Evolutionary conservation across 768 basidiomycete species (phyloP).

Genomic region (Hericium rajendrae): DNA sequence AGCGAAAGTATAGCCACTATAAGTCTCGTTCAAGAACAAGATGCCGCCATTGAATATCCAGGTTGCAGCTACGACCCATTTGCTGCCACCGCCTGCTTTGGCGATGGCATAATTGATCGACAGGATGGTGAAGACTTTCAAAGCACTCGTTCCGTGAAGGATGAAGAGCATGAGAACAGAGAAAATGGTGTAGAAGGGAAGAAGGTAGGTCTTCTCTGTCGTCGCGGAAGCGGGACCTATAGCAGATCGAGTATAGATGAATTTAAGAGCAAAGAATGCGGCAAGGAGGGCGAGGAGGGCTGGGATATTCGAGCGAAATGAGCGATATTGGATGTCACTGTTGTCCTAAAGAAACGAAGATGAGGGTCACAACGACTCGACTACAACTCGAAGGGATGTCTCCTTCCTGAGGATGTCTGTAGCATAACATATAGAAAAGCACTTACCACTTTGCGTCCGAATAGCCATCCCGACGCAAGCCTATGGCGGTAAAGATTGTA

Average conservation of each 20-base stretch:
- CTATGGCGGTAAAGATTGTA: slow-evolving; percentile 47
- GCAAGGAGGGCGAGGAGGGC: slow-evolving; percentile 41
- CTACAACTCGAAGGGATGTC: too few species aligned
- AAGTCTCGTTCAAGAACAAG: slow-evolving; percentile 69
- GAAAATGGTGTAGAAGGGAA: slow-evolving; percentile 53
- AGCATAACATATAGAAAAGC: not conserved
- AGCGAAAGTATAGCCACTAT: slow-evolving; percentile 64
- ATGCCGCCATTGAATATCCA: slow-evolving; percentile 74
- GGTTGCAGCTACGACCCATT: slow-evolving; percentile 40
- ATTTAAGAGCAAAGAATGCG: slow-evolving; percentile 49
- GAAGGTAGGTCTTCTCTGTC: slow-evolving; percentile 26
- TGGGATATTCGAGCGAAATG: slow-evolving; percentile 75
- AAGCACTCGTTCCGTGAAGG: slow-evolving; percentile 70
- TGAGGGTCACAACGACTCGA: not conserved
- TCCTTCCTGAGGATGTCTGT: too few species aligned
- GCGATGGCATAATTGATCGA: slow-evolving; percentile 59
- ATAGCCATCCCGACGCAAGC: slow-evolving; percentile 73
- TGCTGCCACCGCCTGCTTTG: slow-evolving; percentile 33
- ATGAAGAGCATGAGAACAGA: slow-evolving; percentile 55
- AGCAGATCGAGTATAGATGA: slow-evolving; percentile 29
- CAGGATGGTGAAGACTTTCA: slow-evolving; percentile 75
- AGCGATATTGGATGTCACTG: slow-evolving; percentile 84
- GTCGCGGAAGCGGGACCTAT: slow-evolving; percentile 16
- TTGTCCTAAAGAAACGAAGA: slow-evolving; percentile 58
- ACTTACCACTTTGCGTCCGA: slow-evolving; percentile 62